Evolutionary conservation across 148 eudicot species (phyloP).

Genomic region (Dysphania ambrosioides): DNA sequence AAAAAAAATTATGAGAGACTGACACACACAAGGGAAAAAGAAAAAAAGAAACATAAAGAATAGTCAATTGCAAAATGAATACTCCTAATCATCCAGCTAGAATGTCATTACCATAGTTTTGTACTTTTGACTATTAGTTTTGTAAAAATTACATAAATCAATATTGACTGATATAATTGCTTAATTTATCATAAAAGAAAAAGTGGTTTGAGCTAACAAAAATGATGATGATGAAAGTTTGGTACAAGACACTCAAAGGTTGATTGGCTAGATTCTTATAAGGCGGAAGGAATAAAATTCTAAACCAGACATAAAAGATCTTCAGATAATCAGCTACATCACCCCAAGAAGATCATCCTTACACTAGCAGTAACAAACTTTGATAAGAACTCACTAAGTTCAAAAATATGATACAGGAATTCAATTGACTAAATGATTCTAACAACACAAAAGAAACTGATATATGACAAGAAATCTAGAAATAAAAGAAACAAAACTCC

Average conservation of each 20-base stretch:
- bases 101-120: neutral
- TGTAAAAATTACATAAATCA: no score
- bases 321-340: neutral
- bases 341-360: neutral
- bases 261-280: neutral
- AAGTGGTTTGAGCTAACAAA: no score
- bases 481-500: no score
- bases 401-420: no score
- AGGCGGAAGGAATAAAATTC: neutral
- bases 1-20: slow-evolving; percentile 16
- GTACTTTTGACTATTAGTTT: neutral
- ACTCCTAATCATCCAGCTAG: no score
- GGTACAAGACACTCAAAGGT: neutral
- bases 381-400: no score
- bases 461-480: no score
- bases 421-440: no score
- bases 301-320: neutral
- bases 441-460: no score
- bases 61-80: neutral
- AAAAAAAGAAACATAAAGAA: neutral
- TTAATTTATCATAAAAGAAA: neutral
- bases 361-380: no score
- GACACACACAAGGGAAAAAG: no score
- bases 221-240: neutral
- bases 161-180: no score